Base-by-base conservation (phyloP, 2,329 filamentous ascomycete genomes). In the Aspergillus neoniger region DNA sequence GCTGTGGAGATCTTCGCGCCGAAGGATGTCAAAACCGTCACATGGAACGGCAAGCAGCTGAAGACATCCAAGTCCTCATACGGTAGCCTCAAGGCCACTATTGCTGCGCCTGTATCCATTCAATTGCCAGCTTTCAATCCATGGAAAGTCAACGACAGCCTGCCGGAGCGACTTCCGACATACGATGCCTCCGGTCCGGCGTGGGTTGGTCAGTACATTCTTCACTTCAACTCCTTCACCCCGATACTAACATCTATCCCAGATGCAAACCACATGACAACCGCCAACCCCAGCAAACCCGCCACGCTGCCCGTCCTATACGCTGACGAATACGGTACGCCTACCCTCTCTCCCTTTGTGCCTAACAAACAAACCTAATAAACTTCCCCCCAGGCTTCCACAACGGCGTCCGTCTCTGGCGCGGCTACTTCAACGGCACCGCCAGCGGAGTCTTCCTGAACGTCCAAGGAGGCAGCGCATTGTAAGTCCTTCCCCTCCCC, bases 381-480 rank as follows among this genome's bases (percentile, higher is more conserved):
- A 25, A 58, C 28, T 38, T 14, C 38, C 10, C 30, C 10, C 3
- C 21, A 71, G 75, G 74, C 8, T 81, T 77, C 65, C 78, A 82
- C 64, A 72, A 76, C 4, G 79, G 79, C 12, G 74, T 77, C 57
- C 78, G 80, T 49, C 69, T 82, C 47, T 82, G 77, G 64, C 79
- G 80, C 8, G 80, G 77, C 10, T 74, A 75, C 36, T 82, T 81
- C 66, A 75, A 74, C 30, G 72, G 69, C 55, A 63, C 67, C 15
- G 68, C 72, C 14, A 72, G 70, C 1, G 75, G 73, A 3, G 70
- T 76, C 17, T 81, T 79, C 63, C 77, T 87, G 15, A 78, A 83
- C 59, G 69, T 85, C 39, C 81, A 81, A 14, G 85, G 84, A 21
- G 85, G 85, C 23, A 74, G 76, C 28, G 83, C 83, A 2, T 73